Base-by-base conservation (phyloP, 768 basidiomycete species). In the Pholiota conissans region DNA sequence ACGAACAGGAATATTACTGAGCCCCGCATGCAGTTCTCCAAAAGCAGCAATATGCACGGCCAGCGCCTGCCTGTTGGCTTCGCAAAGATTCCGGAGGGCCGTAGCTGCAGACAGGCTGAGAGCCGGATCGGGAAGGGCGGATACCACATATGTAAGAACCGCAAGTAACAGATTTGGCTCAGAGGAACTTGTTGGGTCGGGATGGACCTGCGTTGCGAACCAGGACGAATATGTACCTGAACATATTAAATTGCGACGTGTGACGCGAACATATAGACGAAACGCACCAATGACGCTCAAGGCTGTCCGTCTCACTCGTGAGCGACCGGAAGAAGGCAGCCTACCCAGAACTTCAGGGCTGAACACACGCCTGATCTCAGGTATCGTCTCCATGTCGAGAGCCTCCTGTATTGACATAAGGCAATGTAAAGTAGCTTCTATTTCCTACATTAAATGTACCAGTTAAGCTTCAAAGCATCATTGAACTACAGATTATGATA, bases 341-440 rank as follows among this genome's bases (percentile, higher is more conserved):
- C 79, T 74, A 3, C 85, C 86, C 0, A 94, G 80, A 14, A 95
- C 77, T 5, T 85, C 83, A 0, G 84, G 75, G n/a, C 84, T 84
- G 67, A 95, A 95, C 13, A 98, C 62, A 9, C 81, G 79, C 22
- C 75, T 69, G 3, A 94, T 75, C 48, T 86, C 79, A 0, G 73
- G 86, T 5, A 73, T 71, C 32, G 75, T 76, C 42, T 80, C 79
- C 52, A 81, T 70, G 58, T 82, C 81, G 26, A 95, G 79, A 0
- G 93, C 93, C 76, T 98, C 95, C 65, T 95, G 91, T 8, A 94
- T 79, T 5, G 89, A 89, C 75, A 87, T 86, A 35, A 96, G 79
- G 65, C 91, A 95, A 66, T 95, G 91, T 6, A 98, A 70, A 0
- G 87, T 87, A 2, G 90, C 90, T 72, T 98, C 95, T 35, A 94